Conservation (phyloP, 73 alveolate genomes). For the Stentor roeselii region DNA sequence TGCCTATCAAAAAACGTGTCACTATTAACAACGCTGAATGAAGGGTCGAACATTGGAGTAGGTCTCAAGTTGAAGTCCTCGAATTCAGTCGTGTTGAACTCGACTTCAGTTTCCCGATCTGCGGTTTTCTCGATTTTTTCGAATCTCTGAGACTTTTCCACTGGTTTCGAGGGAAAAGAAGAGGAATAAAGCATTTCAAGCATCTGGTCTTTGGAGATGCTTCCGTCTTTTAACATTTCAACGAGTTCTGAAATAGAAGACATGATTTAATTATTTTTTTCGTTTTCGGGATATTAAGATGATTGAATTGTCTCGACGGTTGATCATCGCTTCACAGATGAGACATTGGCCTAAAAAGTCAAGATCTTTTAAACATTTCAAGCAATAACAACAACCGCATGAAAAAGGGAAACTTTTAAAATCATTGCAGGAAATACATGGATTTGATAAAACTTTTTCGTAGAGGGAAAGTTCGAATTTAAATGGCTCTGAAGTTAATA, state of each 20-base stretch:
- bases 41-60: not conserved
- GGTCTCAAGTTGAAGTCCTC: not conserved
- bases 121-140: not conserved
- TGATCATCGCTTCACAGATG: no score
- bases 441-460: no score
- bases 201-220: slow-evolving; percentile 18
- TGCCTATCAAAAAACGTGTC: not conserved
- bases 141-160: not conserved
- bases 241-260: not conserved
- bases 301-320: no score
- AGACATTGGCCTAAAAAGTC: no score
- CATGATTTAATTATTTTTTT: no score
- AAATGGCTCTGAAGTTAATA: no score
- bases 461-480: no score
- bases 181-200: not conserved
- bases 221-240: slow-evolving; percentile 3
- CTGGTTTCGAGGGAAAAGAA: not conserved
- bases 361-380: no score
- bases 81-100: not conserved
- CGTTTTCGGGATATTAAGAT: no score
- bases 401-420: no score
- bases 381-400: no score
- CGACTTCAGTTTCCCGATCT: not conserved
- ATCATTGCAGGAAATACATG: no score
- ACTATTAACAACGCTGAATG: not conserved